These are phyloP conservation scores for Huntiella moniliformis DNA, from an alignment of 2,329 filamentous ascomycete genomes.

Conservation along the genomic window DNA sequence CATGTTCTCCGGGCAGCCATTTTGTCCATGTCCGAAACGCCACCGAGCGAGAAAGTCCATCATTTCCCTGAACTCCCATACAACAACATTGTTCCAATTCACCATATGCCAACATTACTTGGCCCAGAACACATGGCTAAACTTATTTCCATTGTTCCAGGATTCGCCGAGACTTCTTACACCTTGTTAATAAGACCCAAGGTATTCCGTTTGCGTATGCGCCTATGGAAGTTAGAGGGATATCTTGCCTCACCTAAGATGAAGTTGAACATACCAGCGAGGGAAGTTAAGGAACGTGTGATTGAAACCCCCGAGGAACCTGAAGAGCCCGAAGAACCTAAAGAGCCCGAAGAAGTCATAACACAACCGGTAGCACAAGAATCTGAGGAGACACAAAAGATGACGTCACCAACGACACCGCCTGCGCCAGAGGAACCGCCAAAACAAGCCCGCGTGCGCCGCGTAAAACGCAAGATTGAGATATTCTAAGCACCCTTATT, in stretches of 20 bases:
- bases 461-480: neutral
- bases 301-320: neutral
- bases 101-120: slow-evolving; percentile 33
- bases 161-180: slow-evolving; percentile 22
- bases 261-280: neutral
- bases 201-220: slow-evolving; percentile 27
- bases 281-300: neutral
- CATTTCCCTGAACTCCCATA: slow-evolving; percentile 11
- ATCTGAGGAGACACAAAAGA: neutral
- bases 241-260: slow-evolving; percentile 21
- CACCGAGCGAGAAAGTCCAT: neutral
- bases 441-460: neutral
- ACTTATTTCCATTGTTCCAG: slow-evolving; percentile 19
- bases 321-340: neutral
- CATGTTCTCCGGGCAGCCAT: neutral
- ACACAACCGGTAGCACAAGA: neutral
- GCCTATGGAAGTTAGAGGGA: slow-evolving; percentile 40
- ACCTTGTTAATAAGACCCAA: slow-evolving; percentile 24
- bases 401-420: neutral
- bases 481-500: neutral
- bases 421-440: neutral
- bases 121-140: slow-evolving; percentile 26
- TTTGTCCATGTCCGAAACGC: neutral
- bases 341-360: neutral
- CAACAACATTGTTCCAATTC: slow-evolving; percentile 26